Evolutionary conservation across 31 red algal species (phyloP), one percentile per base, ranked within the genome.

Genomic region (Pterothamnion heteromorphum): DNA sequence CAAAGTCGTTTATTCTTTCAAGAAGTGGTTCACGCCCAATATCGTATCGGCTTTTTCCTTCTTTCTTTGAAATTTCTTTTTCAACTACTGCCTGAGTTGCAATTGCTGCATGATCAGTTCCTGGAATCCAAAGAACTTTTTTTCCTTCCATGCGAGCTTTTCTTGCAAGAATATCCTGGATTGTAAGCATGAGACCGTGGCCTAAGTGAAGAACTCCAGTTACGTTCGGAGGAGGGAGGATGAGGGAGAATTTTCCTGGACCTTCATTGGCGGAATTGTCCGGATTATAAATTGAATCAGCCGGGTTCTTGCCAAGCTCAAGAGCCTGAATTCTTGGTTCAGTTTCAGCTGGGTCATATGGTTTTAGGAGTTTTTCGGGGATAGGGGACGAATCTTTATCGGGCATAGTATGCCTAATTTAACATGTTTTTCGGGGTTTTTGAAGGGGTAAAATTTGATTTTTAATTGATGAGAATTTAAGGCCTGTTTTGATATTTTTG

Each of bases 41-140:
- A 3, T 97, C 93, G 38, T 92, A 76, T 41, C 95, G 92, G 3
- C 80, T 84, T 0, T 92, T 41, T 4, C 96, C 94, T 0, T 97
- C 91, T 34, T 83, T 84, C 22, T 33, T 87, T 4, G 64, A 80
- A 24, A 99, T 92, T 35, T 90, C 89, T 37, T 94, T 94, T 89
- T 99, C 97, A 0, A 99, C 95, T n/a, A 95, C 94, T 57, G 96
- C 87, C 93, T 99, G 97, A 28, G 97, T 99, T 23, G 97, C 97
- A 93, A 99, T 99, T 27, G 96, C 96, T 38, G 97, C 97, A 95
- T 99, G 97, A 88, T 99, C 97, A 0, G 96, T 99, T 24, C 97
- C 97, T 24, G 97, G 97, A 81, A 99, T 85, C 96, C 95, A 99
- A 71, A 96, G 89, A 4, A 93, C 92, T 3, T 92, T 85, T 22